These are phyloP conservation scores for Pythium grandisporangium DNA, from an alignment of 352 stramenopile genomes.

Conservation along the genomic window DNA sequence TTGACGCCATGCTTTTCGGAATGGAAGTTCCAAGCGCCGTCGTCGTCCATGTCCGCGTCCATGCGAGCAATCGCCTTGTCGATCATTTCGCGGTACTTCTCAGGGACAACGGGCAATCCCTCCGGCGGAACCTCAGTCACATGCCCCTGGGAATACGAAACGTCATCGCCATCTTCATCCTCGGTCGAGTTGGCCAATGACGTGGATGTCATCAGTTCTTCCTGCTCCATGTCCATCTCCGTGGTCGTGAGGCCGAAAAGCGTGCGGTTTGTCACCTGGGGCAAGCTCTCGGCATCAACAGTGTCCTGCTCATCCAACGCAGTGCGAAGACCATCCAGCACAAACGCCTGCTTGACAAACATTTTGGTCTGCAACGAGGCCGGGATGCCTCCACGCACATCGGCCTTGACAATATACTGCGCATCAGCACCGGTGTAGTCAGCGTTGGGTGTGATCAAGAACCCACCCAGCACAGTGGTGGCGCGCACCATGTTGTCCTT, in stretches of 20 bases:
- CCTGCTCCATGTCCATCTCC: constrained; percentile 15
- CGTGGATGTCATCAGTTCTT: constrained; percentile 4
- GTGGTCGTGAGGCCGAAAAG: constrained; percentile 32
- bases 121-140: constrained; percentile 22
- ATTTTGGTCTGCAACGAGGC: constrained; percentile 49
- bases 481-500: constrained; percentile 41
- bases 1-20: constrained; percentile 64
- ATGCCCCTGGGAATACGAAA: constrained; percentile 2
- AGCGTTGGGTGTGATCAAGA: constrained; percentile 46
- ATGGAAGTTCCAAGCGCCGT: constrained; percentile 49
- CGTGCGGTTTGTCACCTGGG: constrained; percentile 39
- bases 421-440: constrained; percentile 42
- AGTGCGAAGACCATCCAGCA: constrained; percentile 46
- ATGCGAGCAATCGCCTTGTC: constrained; percentile 47
- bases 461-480: constrained; percentile 45
- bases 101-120: constrained; percentile 28
- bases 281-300: constrained; percentile 5
- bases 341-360: constrained; percentile 62
- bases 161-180: constrained; percentile 28
- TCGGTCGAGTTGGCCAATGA: constrained; percentile 20
- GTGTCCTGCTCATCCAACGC: constrained; percentile 40
- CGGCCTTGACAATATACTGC: constrained; percentile 62
- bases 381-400: constrained; percentile 50
- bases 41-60: constrained; percentile 46
- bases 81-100: constrained; percentile 44